Evolutionary conservation across 129 eudicot species (phyloP), one percentile per base, ranked within the genome.

Genomic region (Artemisia tridentata): DNA sequence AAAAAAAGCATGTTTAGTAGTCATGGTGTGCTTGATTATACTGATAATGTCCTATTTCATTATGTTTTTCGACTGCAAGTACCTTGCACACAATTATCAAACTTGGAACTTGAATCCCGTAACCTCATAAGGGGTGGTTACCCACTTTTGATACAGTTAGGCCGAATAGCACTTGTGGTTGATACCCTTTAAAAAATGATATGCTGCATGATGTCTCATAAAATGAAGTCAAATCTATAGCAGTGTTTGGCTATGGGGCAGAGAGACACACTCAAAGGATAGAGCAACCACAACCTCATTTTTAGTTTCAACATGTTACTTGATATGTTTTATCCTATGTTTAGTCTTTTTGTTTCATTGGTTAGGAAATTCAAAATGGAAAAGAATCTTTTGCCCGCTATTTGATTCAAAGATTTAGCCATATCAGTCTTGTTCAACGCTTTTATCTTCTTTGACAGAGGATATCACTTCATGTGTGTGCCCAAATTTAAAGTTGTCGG

Each of bases 401-500:
- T 67, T 65, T 14, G 43, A 34, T 66, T 56, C 70, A 70, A 47
- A 56, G 52, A 72, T 79, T 31, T 52, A 65, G 48, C 67, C 56
- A 75, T 65, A 56, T 71, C 57, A 71, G 69, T 69, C 78, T 57
- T 82, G 65, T 70, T 74, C 74, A 52, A 45, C 23, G 13, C 46
- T 65, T 74, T 67, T 64, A 65, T 74, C 60, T 67, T 71, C 48
- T 75, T 78, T 68, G 62, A 62, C 46, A 66, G 81, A 53, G 68
- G 81, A 80, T 62, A 76, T 73, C 79, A 68, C 83, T 69, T 76
- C 79, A 61, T 76, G 78, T 77, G 75, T 78, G 76, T 74, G 81
- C 84, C 86, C 69, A 77, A 79, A 71, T 11, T 4, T 20, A 27
- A 68, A 20, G 29, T 60, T 78, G 73, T 66, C 69, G 73, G 81